Evolutionary conservation across 495 filamentous ascomycete genomes (phyloP).

Genomic region (Delitschia confertaspora): DNA sequence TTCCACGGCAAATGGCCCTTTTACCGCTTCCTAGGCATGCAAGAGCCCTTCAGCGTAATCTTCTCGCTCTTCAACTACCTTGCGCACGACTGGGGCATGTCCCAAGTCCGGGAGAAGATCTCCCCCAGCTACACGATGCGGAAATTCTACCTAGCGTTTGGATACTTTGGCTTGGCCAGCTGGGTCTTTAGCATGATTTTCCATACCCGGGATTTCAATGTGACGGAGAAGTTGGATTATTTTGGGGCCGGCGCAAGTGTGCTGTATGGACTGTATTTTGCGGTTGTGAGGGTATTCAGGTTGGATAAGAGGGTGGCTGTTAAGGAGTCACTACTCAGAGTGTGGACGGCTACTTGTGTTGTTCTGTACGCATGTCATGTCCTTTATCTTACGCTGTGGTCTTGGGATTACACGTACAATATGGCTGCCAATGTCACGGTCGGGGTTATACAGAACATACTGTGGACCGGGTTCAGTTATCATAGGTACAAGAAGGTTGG

Average conservation of each 20-base stretch:
- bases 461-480: slow-evolving; percentile 83
- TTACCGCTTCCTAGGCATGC: slow-evolving; percentile 76
- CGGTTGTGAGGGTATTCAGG: slow-evolving; percentile 70
- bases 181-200: slow-evolving; percentile 89
- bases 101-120: slow-evolving; percentile 57
- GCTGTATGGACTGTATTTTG: slow-evolving; percentile 81
- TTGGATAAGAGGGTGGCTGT: slow-evolving; percentile 55
- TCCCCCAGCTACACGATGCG: slow-evolving; percentile 66
- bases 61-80: slow-evolving; percentile 85
- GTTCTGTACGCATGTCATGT: slow-evolving; percentile 68
- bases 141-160: slow-evolving; percentile 69
- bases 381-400: slow-evolving; percentile 71
- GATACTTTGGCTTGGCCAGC: slow-evolving; percentile 69
- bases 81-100: slow-evolving; percentile 75
- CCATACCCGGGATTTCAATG: slow-evolving; percentile 73
- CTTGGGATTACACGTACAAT: slow-evolving; percentile 95
- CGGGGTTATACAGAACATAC: slow-evolving; percentile 67
- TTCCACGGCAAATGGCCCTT: slow-evolving; percentile 99
- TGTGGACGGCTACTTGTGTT: slow-evolving; percentile 68
- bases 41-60: slow-evolving; percentile 87
- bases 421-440: slow-evolving; percentile 88
- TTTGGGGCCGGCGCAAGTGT: slow-evolving; percentile 88
- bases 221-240: slow-evolving; percentile 93
- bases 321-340: slow-evolving; percentile 51
- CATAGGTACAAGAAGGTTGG: slow-evolving; percentile 59